These are phyloP conservation scores for Encephalitozoon intestinalis DNA, from an alignment of 371 early-diverging fungal genomes.

Conservation along the genomic window DNA sequence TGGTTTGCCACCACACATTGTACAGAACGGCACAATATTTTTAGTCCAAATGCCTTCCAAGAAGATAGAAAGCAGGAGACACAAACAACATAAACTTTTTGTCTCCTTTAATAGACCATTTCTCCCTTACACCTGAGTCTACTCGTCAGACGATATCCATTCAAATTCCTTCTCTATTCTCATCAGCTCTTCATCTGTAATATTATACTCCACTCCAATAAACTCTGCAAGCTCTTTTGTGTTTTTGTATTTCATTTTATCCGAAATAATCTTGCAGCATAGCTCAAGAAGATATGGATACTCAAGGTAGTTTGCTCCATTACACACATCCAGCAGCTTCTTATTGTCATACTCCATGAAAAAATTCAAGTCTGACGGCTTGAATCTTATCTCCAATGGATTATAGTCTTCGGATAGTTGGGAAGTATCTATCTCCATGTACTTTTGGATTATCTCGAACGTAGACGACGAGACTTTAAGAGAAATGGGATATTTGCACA, in stretches of 20 bases:
- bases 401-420: conserved; percentile 12
- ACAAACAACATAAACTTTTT: neutral
- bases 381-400: conserved; percentile 40
- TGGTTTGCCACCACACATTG: too few relatives aligned
- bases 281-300: conserved; percentile 55
- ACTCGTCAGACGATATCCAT: conserved; percentile 45
- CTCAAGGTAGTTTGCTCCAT: conserved; percentile 55
- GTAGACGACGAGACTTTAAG: neutral
- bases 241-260: conserved; percentile 36
- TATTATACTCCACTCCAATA: conserved; percentile 15
- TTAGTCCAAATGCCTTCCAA: neutral
- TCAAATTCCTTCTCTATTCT: conserved; percentile 43
- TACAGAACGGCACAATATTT: too few relatives aligned
- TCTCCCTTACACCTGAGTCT: neutral
- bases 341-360: conserved; percentile 34
- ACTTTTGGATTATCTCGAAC: conserved; percentile 8
- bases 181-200: conserved; percentile 14
- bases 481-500: neutral
- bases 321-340: conserved; percentile 40
- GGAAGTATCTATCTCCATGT: conserved; percentile 25
- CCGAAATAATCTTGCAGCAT: conserved; percentile 54
- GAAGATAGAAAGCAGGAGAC: neutral
- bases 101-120: neutral
- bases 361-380: conserved; percentile 13
- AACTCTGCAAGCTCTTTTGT: conserved; percentile 39